phyloP scores from a whole-genome alignment of 148 eudicot genomes.

The Linanthus parryae region DNA sequence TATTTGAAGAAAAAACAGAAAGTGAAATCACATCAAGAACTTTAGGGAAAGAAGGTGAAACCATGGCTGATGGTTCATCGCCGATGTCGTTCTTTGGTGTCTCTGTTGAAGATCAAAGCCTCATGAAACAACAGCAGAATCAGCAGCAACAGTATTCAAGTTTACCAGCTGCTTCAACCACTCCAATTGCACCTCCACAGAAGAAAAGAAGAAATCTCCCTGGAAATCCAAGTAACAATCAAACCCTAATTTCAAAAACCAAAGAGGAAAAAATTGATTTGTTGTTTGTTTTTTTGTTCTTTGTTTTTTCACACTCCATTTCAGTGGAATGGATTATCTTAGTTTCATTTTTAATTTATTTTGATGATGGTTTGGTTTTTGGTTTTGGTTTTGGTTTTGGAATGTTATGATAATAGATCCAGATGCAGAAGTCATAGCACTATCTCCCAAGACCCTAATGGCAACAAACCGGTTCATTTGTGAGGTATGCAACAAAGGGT shows the following conservation, averaged over 20 bases:
- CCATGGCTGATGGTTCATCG: slow-evolving; percentile 4
- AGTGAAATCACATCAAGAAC: too few relatives aligned
- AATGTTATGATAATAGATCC: slow-evolving; percentile 20
- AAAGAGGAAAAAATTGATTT: too few relatives aligned
- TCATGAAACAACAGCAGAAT: slow-evolving; percentile 17
- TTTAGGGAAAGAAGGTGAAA: too few relatives aligned
- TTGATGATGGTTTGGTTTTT: background rate
- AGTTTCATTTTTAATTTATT: background rate
- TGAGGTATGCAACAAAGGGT: too few relatives aligned
- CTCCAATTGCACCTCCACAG: slow-evolving; percentile 9
- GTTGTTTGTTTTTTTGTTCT: background rate
- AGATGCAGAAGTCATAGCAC: too few relatives aligned
- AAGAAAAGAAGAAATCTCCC: slow-evolving; percentile 41
- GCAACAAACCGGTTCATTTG: slow-evolving; percentile 44
- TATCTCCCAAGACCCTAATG: slow-evolving; percentile 50
- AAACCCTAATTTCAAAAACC: too few relatives aligned
- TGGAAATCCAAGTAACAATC: slow-evolving; percentile 40
- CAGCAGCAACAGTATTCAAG: slow-evolving; percentile 6
- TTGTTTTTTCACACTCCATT: background rate
- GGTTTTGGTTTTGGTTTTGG: background rate
- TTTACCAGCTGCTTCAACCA: background rate
- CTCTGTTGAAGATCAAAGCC: slow-evolving; percentile 19
- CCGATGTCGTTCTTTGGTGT: slow-evolving; percentile 23
- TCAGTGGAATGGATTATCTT: background rate
- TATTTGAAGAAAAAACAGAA: too few relatives aligned